Evolutionary conservation across 176 grass and related monocot genomes (phyloP).

Genomic region (Neostapfia colusana): DNA sequence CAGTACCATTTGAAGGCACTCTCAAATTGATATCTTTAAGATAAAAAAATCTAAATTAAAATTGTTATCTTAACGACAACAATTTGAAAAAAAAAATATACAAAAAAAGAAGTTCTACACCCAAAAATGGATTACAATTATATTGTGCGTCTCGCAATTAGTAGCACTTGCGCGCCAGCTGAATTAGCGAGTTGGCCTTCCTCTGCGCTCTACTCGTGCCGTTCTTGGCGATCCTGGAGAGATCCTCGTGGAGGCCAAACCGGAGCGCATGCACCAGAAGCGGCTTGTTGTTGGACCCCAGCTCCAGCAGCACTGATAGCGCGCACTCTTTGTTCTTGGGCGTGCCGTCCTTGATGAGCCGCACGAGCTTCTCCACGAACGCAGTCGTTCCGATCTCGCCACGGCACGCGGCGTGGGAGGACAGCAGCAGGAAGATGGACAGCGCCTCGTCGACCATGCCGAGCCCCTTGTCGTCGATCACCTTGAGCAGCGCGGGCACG

Average conservation of each 20-base stretch:
- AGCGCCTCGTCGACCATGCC: conserved; percentile 73
- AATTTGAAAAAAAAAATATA: too few relatives aligned
- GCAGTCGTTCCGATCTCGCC: conserved; percentile 40
- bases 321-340: conserved; percentile 80
- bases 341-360: conserved; percentile 64
- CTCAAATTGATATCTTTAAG: too few relatives aligned
- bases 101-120: not conserved
- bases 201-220: conserved; percentile 72
- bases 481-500: conserved; percentile 24
- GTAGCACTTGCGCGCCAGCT: conserved; percentile 51
- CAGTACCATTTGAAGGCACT: not conserved
- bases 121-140: conserved; percentile 16
- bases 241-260: conserved; percentile 49
- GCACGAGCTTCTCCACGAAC: conserved; percentile 56
- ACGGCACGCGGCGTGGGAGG: conserved; percentile 48
- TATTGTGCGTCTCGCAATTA: not conserved
- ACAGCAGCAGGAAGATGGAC: conserved; percentile 60
- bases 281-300: conserved; percentile 50
- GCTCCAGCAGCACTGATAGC: conserved; percentile 67
- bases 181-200: conserved; percentile 66
- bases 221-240: conserved; percentile 47
- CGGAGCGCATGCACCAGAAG: conserved; percentile 52
- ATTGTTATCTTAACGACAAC: too few relatives aligned
- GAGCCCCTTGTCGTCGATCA: conserved; percentile 51
- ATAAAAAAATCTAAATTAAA: too few relatives aligned